phyloP scores from a whole-genome alignment of 1,284 basidiomycete genomes.

The Tetrapyrgos nigripes region DNA sequence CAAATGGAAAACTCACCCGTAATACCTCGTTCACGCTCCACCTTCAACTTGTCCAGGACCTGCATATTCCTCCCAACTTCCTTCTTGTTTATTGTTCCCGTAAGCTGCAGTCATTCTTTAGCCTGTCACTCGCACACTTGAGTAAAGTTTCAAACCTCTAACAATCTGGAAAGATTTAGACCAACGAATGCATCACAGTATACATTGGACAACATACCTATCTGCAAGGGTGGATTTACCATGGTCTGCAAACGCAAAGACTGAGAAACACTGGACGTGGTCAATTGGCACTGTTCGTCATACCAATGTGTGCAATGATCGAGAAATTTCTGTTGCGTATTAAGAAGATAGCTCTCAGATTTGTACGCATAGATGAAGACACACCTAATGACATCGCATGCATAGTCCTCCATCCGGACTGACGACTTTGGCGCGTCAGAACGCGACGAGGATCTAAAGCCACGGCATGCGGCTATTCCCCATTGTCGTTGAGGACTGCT shows the following conservation, averaged over 20 bases:
- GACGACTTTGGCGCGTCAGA: slow-evolving; percentile 30
- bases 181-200: background rate
- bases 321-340: slow-evolving; percentile 73
- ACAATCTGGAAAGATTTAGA: slow-evolving; percentile 43
- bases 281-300: slow-evolving; percentile 11
- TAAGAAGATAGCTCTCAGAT: background rate
- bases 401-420: slow-evolving; percentile 72
- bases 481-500: background rate
- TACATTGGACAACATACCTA: slow-evolving; percentile 50
- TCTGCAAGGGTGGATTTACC: slow-evolving; percentile 95
- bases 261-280: background rate
- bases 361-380: slow-evolving; percentile 17
- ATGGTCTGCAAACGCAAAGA: slow-evolving; percentile 69
- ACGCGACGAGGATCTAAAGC: slow-evolving; percentile 40
- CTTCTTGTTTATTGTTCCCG: slow-evolving; percentile 82
- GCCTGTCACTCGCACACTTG: background rate
- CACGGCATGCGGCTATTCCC: slow-evolving; percentile 12
- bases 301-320: slow-evolving; percentile 93
- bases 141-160: slow-evolving; percentile 58
- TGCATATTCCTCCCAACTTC: slow-evolving; percentile 79
- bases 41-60: slow-evolving; percentile 95
- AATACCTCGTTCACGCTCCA: slow-evolving; percentile 94
- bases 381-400: slow-evolving; percentile 80
- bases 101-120: slow-evolving; percentile 60
- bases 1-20: slow-evolving; percentile 63